Evolutionary conservation across 208 protist genomes (phyloP), one percentile per base, ranked within the genome.

Genomic region (Wallacemonas sp.): DNA sequence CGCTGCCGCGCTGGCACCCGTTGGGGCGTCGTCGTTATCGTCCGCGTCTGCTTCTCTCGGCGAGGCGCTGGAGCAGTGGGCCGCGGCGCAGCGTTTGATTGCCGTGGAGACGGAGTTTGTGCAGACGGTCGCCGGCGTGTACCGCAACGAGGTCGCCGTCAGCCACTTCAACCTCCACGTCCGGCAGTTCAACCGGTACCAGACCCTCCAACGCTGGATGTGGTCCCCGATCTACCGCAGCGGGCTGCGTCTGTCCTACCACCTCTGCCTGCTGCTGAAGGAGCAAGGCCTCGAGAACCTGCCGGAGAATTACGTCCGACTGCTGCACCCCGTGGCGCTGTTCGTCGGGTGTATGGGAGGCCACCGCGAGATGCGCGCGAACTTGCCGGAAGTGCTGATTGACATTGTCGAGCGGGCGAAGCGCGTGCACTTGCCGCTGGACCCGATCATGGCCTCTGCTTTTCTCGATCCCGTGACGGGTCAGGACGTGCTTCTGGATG

Each of bases 201-300:
- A 81, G 14, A 59, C 59, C n/a, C 25, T 57, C 12, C 70, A 87
- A 44, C 76, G 82, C 50, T 44, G 10, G 25, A 20, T 84, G 2
- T 95, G 89, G 86, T 86, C 82, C 23, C 72, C 74, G 20, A 23
- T 95, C 1, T 92, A 92, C 79, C 70, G 81, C 41, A 86, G 72
- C 49, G 78, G 71, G 0, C 69, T 95, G 2, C 79, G 70, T 26
- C 62, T 94, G 2, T 75, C 85, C 52, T 90, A 91, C 66, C 76
- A 79, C 31, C 79, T 94, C 16, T 94, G 89, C 66, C 55, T 81
- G 36, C 67, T 85, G 29, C 46, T 94, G n/a, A 14, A 32, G 3
- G 67, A 74, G 65, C 77, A 81, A 5, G 76, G 77, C 12, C 76
- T 82, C 25, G 74, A 91, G 57, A 66, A 75, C 22, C 62, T 91